A percentile compares a stretch with the other conserved stretches of the same genome.
Evolutionary conservation across 2,329 filamentous ascomycete species (phyloP).

Genomic region (Simplicillium aogashimaense): DNA sequence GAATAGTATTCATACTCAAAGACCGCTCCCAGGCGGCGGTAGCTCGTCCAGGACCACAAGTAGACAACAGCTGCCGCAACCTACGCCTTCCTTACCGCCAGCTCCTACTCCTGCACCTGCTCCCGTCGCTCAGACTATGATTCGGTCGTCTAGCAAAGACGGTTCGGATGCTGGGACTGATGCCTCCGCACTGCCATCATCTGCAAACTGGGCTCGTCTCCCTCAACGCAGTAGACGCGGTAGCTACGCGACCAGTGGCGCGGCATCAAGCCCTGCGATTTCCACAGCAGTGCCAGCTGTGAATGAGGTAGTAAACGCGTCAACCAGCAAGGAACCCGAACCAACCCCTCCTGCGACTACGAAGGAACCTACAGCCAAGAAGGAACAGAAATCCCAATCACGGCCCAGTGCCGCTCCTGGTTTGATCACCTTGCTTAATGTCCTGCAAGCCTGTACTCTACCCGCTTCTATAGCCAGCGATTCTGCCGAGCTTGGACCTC

Average conservation of each 20-base stretch:
- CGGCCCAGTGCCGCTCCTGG: background rate
- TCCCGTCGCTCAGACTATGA: constrained; percentile 36
- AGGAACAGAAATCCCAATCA: background rate
- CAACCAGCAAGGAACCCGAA: no score
- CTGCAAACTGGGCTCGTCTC: constrained; percentile 83
- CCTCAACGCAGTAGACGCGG: constrained; percentile 58
- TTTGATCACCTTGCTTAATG: constrained; percentile 21
- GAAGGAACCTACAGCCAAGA: constrained; percentile 1
- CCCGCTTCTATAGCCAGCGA: constrained; percentile 8
- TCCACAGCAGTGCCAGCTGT: constrained; percentile 34
- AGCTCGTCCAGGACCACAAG: constrained; percentile 44
- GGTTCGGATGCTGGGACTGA: constrained; percentile 63
- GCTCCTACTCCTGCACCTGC: constrained; percentile 2
- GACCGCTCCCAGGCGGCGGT: constrained; percentile 46
- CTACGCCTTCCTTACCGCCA: constrained; percentile 25
- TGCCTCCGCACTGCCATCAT: constrained; percentile 81
- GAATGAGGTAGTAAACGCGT: no score
- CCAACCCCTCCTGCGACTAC: constrained; percentile 25
- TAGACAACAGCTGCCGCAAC: constrained; percentile 34
- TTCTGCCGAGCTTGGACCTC: constrained; percentile 37
- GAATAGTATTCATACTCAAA: constrained; percentile 78
- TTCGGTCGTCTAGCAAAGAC: constrained; percentile 68
- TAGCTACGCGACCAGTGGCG: constrained; percentile 73
- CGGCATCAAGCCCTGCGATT: constrained; percentile 74
- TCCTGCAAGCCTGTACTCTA: constrained; percentile 26